Conservation (phyloP, 2,329 filamentous ascomycete species). For the Mollisiaceae sp. region DNA sequence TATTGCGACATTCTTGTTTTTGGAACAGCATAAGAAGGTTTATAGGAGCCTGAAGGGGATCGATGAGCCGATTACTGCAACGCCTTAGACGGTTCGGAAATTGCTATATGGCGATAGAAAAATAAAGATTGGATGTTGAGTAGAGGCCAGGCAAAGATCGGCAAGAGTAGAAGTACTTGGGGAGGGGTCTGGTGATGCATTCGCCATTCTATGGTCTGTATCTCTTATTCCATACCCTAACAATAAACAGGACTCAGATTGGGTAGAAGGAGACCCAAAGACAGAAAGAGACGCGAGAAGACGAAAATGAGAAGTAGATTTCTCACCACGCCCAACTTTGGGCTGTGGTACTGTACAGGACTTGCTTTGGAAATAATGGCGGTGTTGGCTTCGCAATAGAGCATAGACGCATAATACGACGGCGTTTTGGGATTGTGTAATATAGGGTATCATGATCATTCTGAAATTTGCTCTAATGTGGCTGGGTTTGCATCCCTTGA, state of each 20-base stretch:
- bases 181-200: neutral
- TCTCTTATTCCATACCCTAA: neutral
- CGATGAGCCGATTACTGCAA: slow-evolving; percentile 25
- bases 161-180: neutral
- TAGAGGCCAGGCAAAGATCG: neutral
- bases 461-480: slow-evolving; percentile 24
- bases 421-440: slow-evolving; percentile 28
- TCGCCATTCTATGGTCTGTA: neutral
- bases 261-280: neutral
- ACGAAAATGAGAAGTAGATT: neutral
- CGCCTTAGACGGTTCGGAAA: neutral
- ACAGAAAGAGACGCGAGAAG: neutral
- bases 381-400: slow-evolving; percentile 25
- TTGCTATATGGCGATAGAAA: neutral
- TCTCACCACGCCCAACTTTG: neutral
- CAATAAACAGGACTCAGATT: neutral
- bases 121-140: neutral
- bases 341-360: neutral
- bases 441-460: slow-evolving; percentile 35
- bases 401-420: slow-evolving; percentile 32
- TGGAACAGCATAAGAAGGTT: slow-evolving; percentile 84
- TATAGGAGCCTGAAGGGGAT: slow-evolving; percentile 61
- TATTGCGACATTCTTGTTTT: slow-evolving; percentile 83
- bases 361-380: slow-evolving; percentile 5
- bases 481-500: slow-evolving; percentile 14